Conservation (phyloP, 1,284 basidiomycete species). For the Coriolopsis trogii region DNA sequence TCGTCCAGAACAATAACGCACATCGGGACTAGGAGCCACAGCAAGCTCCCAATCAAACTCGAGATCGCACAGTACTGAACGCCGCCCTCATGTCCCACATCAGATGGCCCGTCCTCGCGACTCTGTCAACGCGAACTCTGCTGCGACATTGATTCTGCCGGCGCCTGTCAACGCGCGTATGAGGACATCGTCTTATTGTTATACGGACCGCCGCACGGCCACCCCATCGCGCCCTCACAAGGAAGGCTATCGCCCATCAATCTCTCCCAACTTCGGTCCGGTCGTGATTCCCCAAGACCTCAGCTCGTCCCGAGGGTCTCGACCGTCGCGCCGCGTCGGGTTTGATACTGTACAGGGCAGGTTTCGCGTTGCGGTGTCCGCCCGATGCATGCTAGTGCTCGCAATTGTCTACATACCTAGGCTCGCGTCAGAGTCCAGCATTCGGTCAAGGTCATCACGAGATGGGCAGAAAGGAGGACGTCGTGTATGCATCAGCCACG, state of each 20-base stretch:
- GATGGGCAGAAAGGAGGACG: too few species aligned
- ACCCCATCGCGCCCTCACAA: neutral
- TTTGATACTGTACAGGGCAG: too few species aligned
- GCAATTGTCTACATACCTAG: too few species aligned
- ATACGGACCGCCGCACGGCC: neutral
- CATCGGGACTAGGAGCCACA: neutral
- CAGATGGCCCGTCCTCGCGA: neutral
- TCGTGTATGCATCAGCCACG: conserved; percentile 4
- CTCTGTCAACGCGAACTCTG: neutral
- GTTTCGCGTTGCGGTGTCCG: too few species aligned
- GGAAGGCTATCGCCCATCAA: neutral
- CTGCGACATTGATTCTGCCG: conserved; percentile 5
- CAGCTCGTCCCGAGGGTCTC: neutral
- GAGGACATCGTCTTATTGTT: conserved; percentile 12
- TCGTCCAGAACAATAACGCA: too few species aligned
- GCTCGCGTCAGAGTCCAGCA: too few species aligned
- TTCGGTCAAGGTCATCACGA: too few species aligned
- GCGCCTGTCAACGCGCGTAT: too few species aligned
- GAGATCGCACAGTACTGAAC: too few species aligned
- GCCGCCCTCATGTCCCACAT: too few species aligned
- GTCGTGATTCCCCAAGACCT: neutral
- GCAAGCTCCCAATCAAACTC: neutral
- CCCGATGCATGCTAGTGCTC: too few species aligned
- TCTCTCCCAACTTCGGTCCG: conserved; percentile 8
- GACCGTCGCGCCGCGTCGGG: neutral